Percentiles rank a stretch among this genome's conserved stretches.
phyloP scores from a whole-genome alignment of 1,139 yeast species.

The Saccharomyces hybrid region DNA sequence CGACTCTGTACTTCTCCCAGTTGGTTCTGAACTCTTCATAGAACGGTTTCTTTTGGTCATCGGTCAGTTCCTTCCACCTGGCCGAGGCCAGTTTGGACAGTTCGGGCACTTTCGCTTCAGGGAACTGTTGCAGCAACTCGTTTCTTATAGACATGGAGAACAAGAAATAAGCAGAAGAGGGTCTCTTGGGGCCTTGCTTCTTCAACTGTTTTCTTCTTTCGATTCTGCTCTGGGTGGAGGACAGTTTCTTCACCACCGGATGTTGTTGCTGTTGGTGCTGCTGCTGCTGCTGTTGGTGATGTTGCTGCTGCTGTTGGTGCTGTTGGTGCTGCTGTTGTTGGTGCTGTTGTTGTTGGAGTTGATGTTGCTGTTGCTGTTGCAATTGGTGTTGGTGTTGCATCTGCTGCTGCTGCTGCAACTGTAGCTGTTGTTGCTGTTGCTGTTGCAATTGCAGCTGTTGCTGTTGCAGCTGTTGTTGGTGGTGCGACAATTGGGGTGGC shows the following conservation, averaged over 20 bases:
- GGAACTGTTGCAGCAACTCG: constrained; percentile 27
- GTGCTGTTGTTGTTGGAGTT: no score
- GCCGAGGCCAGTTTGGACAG: constrained; percentile 33
- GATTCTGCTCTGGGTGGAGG: constrained; percentile 32
- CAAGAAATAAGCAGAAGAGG: constrained; percentile 33
- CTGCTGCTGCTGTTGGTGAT: constrained; percentile 2
- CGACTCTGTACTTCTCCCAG: constrained; percentile 32
- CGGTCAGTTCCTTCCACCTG: constrained; percentile 31
- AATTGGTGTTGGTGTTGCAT: constrained; percentile 9
- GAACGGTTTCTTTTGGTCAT: constrained; percentile 31
- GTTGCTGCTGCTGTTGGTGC: constrained; percentile 5
- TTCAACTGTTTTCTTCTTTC: constrained; percentile 31
- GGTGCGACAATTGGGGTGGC: constrained; percentile 12
- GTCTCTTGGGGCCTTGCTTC: constrained; percentile 34
- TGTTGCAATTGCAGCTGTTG: constrained; percentile 2
- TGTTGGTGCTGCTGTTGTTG: constrained; percentile 4
- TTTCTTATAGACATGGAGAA: constrained; percentile 32
- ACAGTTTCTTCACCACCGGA: constrained; percentile 22
- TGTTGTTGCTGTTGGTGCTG: constrained; percentile 1
- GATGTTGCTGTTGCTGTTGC: constrained; percentile 2
- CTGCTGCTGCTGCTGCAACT: constrained; percentile 11
- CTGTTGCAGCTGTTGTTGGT: constrained; percentile 8
- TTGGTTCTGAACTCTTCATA: constrained; percentile 30
- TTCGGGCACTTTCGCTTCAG: constrained; percentile 33
- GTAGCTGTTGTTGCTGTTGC: not conserved